Evolutionary conservation across 2,329 filamentous ascomycete species (phyloP), one percentile per base, ranked within the genome.

Genomic region (Pseudocercospora cruenta): DNA sequence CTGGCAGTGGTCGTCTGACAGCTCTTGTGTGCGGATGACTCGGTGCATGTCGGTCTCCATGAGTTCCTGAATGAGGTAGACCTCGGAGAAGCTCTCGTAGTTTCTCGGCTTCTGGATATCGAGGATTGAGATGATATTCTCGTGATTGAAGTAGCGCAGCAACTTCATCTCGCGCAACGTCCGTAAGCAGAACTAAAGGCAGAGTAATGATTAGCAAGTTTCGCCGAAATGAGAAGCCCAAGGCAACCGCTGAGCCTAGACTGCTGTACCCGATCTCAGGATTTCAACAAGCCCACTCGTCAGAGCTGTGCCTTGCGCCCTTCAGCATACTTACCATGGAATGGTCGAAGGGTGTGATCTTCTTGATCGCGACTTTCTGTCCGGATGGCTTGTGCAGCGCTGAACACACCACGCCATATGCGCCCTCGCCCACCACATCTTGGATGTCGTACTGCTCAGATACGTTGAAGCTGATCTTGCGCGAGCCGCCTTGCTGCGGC

Each of bases 21-120:
- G 88, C 78, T 99, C 95, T 82, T 99, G 95, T 45, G 95, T 99
- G 74, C 95, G 93, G 77, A 99, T 99, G 72, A 99, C 95, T 72
- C 95, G 89, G 81, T 99, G 95, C 95, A 99, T 99, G 78, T 99
- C 95, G 57, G 95, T 99, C 84, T 99, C 95, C 95, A 99, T 99
- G 75, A 99, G 88, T 84, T 97, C 94, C 85, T 98, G 95, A 74
- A 99, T 98, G 74, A 99, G 89, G 80, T 99, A 99, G 69, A 99
- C 95, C 81, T 99, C 95, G 64, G 94, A 94, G 81, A 99, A 99
- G 60, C 89, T 91, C 78, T 98, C 94, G 78, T 96, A 98, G 84
- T 91, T 96, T 76, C 94, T 88, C 49, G 95, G 95, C 84, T 97
- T 97, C 83, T 99, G 95, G 74, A 99, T 99, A 80, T 99, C 95